Evolutionary conservation across 192 early-diverging fungal genomes (phyloP).

Genomic region (Funneliformis geosporum): DNA sequence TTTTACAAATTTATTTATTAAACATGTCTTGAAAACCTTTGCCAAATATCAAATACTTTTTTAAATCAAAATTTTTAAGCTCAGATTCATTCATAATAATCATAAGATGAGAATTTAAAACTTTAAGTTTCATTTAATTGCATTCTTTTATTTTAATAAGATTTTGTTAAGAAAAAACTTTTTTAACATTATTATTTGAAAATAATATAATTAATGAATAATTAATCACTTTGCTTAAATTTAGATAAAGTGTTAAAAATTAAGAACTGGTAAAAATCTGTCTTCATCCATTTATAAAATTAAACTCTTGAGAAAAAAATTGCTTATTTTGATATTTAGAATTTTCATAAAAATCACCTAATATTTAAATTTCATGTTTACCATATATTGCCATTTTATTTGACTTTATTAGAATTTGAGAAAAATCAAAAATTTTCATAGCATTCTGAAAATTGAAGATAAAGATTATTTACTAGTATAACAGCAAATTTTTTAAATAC

Average conservation of each 20-base stretch:
- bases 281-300: constrained; percentile 3
- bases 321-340: not conserved
- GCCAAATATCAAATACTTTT: constrained; percentile 2
- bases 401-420: not conserved
- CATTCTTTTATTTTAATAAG: constrained; percentile 14
- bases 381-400: not conserved
- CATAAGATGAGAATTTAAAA: constrained; percentile 6
- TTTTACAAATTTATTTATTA: not conserved
- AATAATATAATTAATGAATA: not conserved
- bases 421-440: constrained; percentile 22
- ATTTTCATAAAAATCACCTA: not conserved
- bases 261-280: not conserved
- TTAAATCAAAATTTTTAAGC: not conserved
- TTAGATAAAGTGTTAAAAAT: not conserved
- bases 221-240: constrained; percentile 1
- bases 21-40: not conserved
- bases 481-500: constrained; percentile 1
- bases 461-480: constrained; percentile 8
- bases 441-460: constrained; percentile 1
- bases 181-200: constrained; percentile 10
- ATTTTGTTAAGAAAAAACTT: constrained; percentile 13
- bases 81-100: constrained; percentile 10
- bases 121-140: constrained; percentile 9
- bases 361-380: not conserved
- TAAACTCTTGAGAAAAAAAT: not conserved